Percentiles rank a stretch among this genome's conserved stretches.
Conservation (phyloP, 73 alveolate species). For the Paramecium tetraurelia region DNA sequence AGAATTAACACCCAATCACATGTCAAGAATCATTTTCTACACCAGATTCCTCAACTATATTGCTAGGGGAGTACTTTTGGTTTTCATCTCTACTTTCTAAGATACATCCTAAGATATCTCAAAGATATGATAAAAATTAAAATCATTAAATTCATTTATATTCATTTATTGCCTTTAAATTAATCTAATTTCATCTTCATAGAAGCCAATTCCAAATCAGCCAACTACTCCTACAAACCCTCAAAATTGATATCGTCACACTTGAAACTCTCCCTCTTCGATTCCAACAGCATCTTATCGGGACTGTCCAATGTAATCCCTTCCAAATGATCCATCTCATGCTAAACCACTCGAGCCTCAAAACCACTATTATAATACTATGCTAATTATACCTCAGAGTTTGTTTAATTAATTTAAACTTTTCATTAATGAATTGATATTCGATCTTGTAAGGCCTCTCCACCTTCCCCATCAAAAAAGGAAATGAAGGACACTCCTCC, state of each 20-base stretch:
- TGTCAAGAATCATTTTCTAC: neutral
- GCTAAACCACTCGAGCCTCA: neutral
- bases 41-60: conserved; percentile 15
- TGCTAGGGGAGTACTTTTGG: neutral
- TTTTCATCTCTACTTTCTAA: neutral
- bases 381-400: neutral
- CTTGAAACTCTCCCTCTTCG: neutral
- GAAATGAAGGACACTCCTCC: neutral
- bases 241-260: neutral
- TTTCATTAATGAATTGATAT: neutral
- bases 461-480: neutral
- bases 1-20: neutral
- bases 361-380: neutral
- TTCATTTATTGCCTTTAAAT: neutral
- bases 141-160: neutral
- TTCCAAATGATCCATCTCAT: neutral
- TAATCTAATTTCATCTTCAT: neutral
- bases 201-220: neutral
- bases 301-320: neutral
- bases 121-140: neutral
- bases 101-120: neutral
- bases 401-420: neutral
- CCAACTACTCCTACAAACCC: neutral
- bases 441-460: neutral
- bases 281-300: neutral